Base-by-base conservation (phyloP, 129 eudicot genomes). In the Artemisia tridentata region DNA sequence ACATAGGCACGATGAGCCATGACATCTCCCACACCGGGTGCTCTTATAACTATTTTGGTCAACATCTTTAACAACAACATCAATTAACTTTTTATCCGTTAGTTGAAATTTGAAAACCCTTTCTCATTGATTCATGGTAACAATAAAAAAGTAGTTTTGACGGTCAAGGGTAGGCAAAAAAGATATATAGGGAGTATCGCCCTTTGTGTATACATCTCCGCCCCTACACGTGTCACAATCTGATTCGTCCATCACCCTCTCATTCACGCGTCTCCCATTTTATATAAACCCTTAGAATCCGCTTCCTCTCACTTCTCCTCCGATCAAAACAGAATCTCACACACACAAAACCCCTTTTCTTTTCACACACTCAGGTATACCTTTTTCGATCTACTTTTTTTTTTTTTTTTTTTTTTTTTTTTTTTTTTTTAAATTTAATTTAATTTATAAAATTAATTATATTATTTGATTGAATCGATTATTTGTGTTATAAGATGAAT, bases 141-240 rank as follows among this genome's bases (percentile, higher is more conserved):
- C n/a, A 21, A 21, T 21, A 21, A 21, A 23, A 23, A 23, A 23
- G 23, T 20, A 23, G 77, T 67, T 67, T 77, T 67, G 77, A 72
- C 77, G 56, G 88, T 81, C 81, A 78, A 50, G 66, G 79, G 77
- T 81, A 66, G 67, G 80, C 83, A 76, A 76, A 76, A 43, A 65
- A 65, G 43, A 48, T n/a, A 63, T 45, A 64, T 77, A 59, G 81
- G 63, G 81, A 54, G 66, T 63, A 77, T 63, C 76, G 81, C 76
- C 81, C 27, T 61, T 29, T 56, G 61, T 65, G 57, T 75, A 69
- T 75, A 76, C 68, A 71, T 63, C 78, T 80, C 83, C 81, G 87
- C 73, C 83, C 56, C 71, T 11, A 71, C 86, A 81, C 50, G 70
- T 79, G 92, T 81, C 86, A 14, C 48, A 53, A 72, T 60, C 55